Conservation (phyloP, 305 asterid genomes). For the Fraxinus sp. region DNA sequence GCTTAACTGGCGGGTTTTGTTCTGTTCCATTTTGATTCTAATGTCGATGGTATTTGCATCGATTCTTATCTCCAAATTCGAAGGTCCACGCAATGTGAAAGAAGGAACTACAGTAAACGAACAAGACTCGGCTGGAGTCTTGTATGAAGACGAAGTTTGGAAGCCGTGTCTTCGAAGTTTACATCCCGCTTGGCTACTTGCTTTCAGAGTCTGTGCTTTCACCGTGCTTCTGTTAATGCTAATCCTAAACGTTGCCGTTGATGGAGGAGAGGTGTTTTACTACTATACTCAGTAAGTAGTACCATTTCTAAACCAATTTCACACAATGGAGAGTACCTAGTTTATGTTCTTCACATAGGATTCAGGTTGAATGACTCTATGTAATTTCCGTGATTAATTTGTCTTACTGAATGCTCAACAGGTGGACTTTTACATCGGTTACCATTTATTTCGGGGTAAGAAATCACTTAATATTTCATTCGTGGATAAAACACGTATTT, state of each 20-base stretch:
- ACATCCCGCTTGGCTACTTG: slow-evolving; percentile 86
- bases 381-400: background rate
- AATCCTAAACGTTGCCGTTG: slow-evolving; percentile 61
- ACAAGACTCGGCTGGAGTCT: slow-evolving; percentile 45
- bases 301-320: background rate
- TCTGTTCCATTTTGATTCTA: slow-evolving; percentile 67
- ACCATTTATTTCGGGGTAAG: slow-evolving; percentile 89
- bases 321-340: background rate
- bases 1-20: slow-evolving; percentile 85
- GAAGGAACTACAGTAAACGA: slow-evolving; percentile 28
- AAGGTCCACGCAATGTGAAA: slow-evolving; percentile 39
- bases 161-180: slow-evolving; percentile 70
- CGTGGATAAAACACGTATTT: background rate
- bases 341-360: background rate
- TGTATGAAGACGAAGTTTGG: slow-evolving; percentile 93
- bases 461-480: background rate
- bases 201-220: slow-evolving; percentile 63
- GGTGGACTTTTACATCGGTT: slow-evolving; percentile 86
- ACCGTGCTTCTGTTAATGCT: slow-evolving; percentile 72
- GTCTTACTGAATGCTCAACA: slow-evolving; percentile 26
- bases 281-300: slow-evolving; percentile 87
- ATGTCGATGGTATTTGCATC: slow-evolving; percentile 67
- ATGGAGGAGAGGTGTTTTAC: slow-evolving; percentile 71
- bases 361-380: background rate
- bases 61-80: slow-evolving; percentile 64